Base-by-base conservation (phyloP, 2,329 filamentous ascomycete genomes). In the Phyllosticta citriasiana region DNA sequence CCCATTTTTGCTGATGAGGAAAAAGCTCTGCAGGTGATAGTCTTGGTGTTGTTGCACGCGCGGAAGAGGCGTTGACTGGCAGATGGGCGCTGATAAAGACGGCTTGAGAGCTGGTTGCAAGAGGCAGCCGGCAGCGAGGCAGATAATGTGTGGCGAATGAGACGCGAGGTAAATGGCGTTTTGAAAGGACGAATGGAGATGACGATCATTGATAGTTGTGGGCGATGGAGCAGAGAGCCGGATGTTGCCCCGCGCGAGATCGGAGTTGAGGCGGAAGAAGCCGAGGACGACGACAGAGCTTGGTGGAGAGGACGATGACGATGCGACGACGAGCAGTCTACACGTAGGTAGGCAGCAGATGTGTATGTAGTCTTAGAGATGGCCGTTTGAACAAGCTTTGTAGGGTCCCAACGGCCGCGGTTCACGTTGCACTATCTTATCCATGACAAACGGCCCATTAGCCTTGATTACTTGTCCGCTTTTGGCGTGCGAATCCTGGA, bases 1-100 rank as follows among this genome's bases (percentile, higher is more conserved):
- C 40, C 40, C 72, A 76, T 76, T 57, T 57, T 68, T 30, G 22
- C n/a, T 16, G 54, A 33, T 12, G 52, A 24, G 19, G 22, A 27
- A 53, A 53, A n/a, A 10, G 25, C 12, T 27, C 25, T 25, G 19
- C 1, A 10, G 52, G 8, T 25, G 52, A 14, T n/a, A 16, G 40
- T 4, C 4, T 47, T 16, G 40, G 16, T n/a, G 40, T n/a, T 47
- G 12, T n/a, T 16, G 14, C 1, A 47, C 14, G n/a, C 40, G 14
- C 40, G 40, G 14, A n/a, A 4, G n/a, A n/a, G 14, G 7, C 40
- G 40, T n/a, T 16, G 40, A 7, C 40, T 4, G 5, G 16, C 14
- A 47, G 40, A 14, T 47, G 40, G 14, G 40, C 40, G 40, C n/a
- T 47, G 40, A n/a, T 47, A n/a, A 5, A 47, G 40, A n/a, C 40